Percentiles rank a stretch among this genome's conserved stretches.
These are phyloP conservation scores for Vitis rotundifolia DNA, from an alignment of 164 flowering plant genomes.

Conservation along the genomic window DNA sequence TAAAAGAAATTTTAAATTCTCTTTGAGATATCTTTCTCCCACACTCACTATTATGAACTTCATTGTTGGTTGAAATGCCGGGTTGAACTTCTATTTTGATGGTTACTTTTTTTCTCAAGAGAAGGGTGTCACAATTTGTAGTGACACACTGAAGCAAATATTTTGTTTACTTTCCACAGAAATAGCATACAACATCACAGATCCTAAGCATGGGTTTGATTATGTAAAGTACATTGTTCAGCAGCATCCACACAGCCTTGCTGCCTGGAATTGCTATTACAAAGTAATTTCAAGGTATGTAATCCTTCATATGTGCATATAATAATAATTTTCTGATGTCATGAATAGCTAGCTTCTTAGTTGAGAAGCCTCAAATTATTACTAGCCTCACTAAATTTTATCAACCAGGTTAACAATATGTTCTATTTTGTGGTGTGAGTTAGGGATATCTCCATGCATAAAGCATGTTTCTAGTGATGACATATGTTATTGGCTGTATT, in stretches of 20 bases:
- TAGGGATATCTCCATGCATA: too few species aligned
- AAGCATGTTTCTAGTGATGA: too few species aligned
- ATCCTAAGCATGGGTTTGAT: conserved; percentile 65
- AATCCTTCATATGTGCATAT: neutral
- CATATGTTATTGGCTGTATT: too few species aligned
- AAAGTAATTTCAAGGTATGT: conserved; percentile 64
- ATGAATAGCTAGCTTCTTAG: neutral
- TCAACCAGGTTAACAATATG: too few species aligned
- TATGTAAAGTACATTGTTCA: conserved; percentile 55
- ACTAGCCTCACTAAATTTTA: too few species aligned
- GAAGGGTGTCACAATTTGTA: neutral
- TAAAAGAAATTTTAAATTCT: neutral
- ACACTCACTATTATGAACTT: neutral
- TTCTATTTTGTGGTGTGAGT: too few species aligned
- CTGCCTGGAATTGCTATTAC: conserved; percentile 91
- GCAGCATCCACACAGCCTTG: conserved; percentile 70
- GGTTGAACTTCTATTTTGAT: neutral
- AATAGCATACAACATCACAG: conserved; percentile 60
- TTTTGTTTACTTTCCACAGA: conserved; percentile 34
- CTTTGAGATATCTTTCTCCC: too few species aligned
- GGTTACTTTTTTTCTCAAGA: neutral
- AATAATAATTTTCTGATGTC: neutral
- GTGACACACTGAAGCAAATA: neutral
- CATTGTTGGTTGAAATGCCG: neutral
- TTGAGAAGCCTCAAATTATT: neutral